Base-by-base conservation (phyloP, 2,329 filamentous ascomycete species). In the Aspergillus quadricinctus region DNA sequence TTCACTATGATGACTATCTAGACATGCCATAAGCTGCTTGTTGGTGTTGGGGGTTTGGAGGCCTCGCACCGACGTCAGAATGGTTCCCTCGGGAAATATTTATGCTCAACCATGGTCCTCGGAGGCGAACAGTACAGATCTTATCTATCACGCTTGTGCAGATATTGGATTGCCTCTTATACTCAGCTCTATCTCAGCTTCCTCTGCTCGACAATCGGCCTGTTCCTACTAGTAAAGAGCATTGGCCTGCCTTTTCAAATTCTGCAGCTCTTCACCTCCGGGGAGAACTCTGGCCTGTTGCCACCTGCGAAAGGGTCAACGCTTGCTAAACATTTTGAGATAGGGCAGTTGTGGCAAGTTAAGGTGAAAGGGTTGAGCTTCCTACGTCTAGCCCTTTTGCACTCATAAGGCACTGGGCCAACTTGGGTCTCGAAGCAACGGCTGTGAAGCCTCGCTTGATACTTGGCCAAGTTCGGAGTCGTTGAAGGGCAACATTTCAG, bases 1-100 rank as follows among this genome's bases (percentile, higher is more conserved):
- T 17, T 14, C 14, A 11, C 3, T 43, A 23, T 21, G 4, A 4
- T 23, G n/a, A 43, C n/a, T 19, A 43, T 21, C 8, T 19, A 43
- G 40, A 43, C 21, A 43, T 6, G 19, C 40, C 11, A 7, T 43
- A 21, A 8, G 19, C 9, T n/a, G 31, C 43, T 27, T 14, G 43
- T 46, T 46, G 40, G 21, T 21, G 27, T 28, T 29, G n/a, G n/a
- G n/a, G n/a, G n/a, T n/a, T 23, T 41, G 31, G 50, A 43, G 50
- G 46, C 48, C 29, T 49, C 40, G 49, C 55, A 27, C 53, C 53
- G 54, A 58, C 54, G 57, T 56, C 57, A 58, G 50, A 58, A 48
- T 27, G 49, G 50, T 27, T 51, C 48, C 53, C 37, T 48, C 56
- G 52, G 52, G 46, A 54, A n/a, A 46, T 46, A 46, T 23, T 14